Evolutionary conservation across 2,329 filamentous ascomycete genomes (phyloP).

Genomic region (Ophiocordyceps camponoti-saundersi): DNA sequence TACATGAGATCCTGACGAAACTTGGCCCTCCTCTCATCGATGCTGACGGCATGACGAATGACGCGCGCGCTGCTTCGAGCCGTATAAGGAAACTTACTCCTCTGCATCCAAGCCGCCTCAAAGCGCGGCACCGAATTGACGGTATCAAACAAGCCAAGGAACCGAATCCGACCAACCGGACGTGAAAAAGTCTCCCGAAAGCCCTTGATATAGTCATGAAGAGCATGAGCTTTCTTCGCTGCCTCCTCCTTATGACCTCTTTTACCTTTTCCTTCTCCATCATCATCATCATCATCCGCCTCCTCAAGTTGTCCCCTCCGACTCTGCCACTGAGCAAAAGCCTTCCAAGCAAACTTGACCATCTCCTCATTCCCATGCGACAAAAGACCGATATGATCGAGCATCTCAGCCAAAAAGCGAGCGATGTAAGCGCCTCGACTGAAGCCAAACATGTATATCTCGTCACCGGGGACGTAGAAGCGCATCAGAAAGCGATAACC

Average conservation of each 20-base stretch:
- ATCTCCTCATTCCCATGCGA: conserved; percentile 75
- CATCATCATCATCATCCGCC: conserved; percentile 13
- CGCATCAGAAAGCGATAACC: conserved; percentile 69
- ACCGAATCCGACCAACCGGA: conserved; percentile 55
- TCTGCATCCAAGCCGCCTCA: conserved; percentile 61
- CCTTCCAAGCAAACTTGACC: conserved; percentile 71
- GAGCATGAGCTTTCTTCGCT: conserved; percentile 26
- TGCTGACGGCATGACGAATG: conserved; percentile 52
- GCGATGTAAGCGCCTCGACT: conserved; percentile 58
- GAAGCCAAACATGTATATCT: conserved; percentile 61
- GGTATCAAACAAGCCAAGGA: conserved; percentile 67
- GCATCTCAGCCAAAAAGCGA: conserved; percentile 65
- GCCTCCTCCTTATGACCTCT: conserved; percentile 9
- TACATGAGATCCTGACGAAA: conserved; percentile 56
- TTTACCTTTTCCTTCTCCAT: neutral
- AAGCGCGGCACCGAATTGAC: conserved; percentile 69
- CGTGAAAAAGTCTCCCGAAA: conserved; percentile 71
- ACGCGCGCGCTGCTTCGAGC: conserved; percentile 39
- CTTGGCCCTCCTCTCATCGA: conserved; percentile 55
- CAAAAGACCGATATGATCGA: conserved; percentile 65
- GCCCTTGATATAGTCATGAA: conserved; percentile 59
- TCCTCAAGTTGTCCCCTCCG: conserved; percentile 26
- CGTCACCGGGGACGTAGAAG: conserved; percentile 46
- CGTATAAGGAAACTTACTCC: conserved; percentile 59
- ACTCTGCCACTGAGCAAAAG: conserved; percentile 57